Evolutionary conservation across 129 eudicot genomes (phyloP).

Genomic region (Arctium minus): DNA sequence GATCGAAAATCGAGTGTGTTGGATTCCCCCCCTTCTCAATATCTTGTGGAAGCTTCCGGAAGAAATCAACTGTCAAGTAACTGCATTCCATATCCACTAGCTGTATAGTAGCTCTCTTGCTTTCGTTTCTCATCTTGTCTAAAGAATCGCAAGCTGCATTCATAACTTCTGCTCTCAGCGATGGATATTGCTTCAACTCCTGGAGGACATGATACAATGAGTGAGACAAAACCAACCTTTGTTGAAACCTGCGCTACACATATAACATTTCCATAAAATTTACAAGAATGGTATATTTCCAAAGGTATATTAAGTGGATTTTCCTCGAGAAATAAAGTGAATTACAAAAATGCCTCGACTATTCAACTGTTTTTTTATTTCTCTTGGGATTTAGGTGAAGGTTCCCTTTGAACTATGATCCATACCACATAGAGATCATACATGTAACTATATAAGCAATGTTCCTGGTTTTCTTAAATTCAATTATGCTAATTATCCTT

Average conservation of each 20-base stretch:
- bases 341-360: background rate
- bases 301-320: background rate
- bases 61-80: slow-evolving; percentile 91
- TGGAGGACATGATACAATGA: slow-evolving; percentile 13
- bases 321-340: background rate
- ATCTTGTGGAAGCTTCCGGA: slow-evolving; percentile 98
- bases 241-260: too few relatives aligned
- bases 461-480: background rate
- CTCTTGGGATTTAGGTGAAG: background rate
- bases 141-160: slow-evolving; percentile 80
- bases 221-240: slow-evolving; percentile 1
- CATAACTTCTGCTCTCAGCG: slow-evolving; percentile 76
- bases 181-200: slow-evolving; percentile 97
- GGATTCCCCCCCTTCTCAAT: slow-evolving; percentile 98
- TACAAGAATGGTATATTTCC: background rate
- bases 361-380: background rate
- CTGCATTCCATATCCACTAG: slow-evolving; percentile 94
- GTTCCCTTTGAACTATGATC: background rate
- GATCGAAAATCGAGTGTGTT: slow-evolving; percentile 86
- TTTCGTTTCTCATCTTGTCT: slow-evolving; percentile 87
- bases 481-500: background rate
- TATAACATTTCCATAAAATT: too few relatives aligned
- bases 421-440: background rate
- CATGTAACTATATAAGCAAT: background rate
- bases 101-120: slow-evolving; percentile 92